Percentiles rank a stretch among this genome's conserved stretches.
Conservation (phyloP, 2,329 filamentous ascomycete species). For the Beauveria sp. region DNA sequence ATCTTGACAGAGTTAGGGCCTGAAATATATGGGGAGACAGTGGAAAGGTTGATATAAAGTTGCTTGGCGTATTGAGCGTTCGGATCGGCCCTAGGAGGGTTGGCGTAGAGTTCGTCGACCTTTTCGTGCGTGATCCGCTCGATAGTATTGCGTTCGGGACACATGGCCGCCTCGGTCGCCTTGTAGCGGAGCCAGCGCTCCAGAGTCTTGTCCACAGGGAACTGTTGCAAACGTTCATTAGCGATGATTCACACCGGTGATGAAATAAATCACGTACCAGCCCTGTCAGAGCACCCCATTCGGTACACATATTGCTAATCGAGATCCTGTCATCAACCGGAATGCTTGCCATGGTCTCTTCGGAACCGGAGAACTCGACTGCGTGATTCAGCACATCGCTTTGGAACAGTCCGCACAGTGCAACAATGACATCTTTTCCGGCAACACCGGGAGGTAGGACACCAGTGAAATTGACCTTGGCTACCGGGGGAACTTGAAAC, state of each 20-base stretch:
- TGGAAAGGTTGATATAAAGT: conserved; percentile 70
- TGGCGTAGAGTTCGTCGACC: conserved; percentile 61
- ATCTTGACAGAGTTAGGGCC: conserved; percentile 89
- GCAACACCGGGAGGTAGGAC: conserved; percentile 70
- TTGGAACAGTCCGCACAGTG: conserved; percentile 79
- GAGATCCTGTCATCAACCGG: conserved; percentile 64
- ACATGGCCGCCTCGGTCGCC: conserved; percentile 61
- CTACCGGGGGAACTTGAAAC: conserved; percentile 83
- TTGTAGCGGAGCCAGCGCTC: conserved; percentile 66
- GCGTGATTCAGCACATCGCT: conserved; percentile 86
- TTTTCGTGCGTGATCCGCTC: conserved; percentile 60
- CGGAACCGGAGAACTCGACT: conserved; percentile 78
- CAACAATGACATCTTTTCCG: conserved; percentile 91
- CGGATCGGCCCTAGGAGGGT: conserved; percentile 59
- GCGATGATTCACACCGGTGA: background rate
- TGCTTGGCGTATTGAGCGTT: conserved; percentile 73
- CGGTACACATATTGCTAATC: conserved; percentile 70
- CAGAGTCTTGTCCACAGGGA: conserved; percentile 67
- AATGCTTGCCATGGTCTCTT: conserved; percentile 67
- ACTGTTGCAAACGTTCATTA: conserved; percentile 26
- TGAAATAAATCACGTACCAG: background rate
- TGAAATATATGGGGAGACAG: conserved; percentile 72
- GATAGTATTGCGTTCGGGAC: conserved; percentile 38
- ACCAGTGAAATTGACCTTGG: conserved; percentile 71
- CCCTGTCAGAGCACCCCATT: conserved; percentile 54